These are phyloP conservation scores for Euphorbia pulcherrima DNA, from an alignment of 345 rosid genomes.

Conservation along the genomic window DNA sequence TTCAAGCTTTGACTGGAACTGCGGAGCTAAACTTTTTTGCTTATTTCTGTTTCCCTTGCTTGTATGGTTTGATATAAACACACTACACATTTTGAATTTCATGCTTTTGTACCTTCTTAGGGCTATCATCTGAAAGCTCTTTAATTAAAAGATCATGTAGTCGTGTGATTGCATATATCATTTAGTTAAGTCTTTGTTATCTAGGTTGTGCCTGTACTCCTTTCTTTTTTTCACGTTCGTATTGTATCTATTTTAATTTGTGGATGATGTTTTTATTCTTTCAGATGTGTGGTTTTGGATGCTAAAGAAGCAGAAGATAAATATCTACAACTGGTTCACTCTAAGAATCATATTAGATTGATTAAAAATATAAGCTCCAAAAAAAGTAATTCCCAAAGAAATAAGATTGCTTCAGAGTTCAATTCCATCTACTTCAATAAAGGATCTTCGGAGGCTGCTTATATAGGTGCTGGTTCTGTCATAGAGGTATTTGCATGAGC, in stretches of 20 bases:
- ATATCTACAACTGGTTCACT: conserved; percentile 54
- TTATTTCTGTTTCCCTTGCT: neutral
- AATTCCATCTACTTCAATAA: conserved; percentile 79
- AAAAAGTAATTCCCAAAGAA: conserved; percentile 44
- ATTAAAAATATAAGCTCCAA: conserved; percentile 62
- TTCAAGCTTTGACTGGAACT: neutral
- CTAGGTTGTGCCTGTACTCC: neutral
- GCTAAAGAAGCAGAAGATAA: conserved; percentile 66
- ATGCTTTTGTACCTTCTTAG: neutral
- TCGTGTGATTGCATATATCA: too few relatives aligned
- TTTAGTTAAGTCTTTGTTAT: neutral
- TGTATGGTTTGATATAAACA: neutral
- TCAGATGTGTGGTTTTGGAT: conserved; percentile 69
- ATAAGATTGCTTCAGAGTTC: conserved; percentile 49
- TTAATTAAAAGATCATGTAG: neutral
- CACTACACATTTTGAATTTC: neutral
- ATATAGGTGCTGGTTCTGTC: conserved; percentile 85
- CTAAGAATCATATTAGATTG: conserved; percentile 56
- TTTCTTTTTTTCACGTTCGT: neutral
- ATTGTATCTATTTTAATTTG: neutral
- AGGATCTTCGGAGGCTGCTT: conserved; percentile 83
- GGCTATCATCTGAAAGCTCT: neutral
- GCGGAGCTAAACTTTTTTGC: neutral
- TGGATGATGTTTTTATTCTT: conserved; percentile 15
- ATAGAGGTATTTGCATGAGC: conserved; percentile 44